A percentile compares a stretch with the other conserved stretches of the same genome.
Evolutionary conservation across 208 protist species (phyloP).

Genomic region (Wallacemonas sp.): DNA sequence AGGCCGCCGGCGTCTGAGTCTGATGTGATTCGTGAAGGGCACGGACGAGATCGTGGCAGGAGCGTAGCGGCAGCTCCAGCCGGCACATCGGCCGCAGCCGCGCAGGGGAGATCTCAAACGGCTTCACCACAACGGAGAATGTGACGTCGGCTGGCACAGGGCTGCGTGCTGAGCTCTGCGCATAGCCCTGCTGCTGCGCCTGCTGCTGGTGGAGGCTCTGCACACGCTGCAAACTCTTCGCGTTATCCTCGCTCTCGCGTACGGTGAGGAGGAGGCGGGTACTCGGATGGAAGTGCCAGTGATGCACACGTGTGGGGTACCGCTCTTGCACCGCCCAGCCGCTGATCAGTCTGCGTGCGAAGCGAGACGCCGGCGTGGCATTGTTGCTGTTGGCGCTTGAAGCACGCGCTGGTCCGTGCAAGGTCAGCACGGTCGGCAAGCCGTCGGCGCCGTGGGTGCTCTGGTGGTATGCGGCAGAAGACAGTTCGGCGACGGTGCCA

Average conservation of each 20-base stretch:
- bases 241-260: neutral
- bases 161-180: neutral
- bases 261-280: slow-evolving; percentile 11
- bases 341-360: neutral
- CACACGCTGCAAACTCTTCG: neutral
- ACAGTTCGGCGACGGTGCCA: neutral
- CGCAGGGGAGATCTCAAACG: slow-evolving; percentile 30
- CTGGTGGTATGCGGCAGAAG: slow-evolving; percentile 2
- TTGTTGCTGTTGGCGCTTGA: too few species aligned
- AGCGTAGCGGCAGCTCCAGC: neutral
- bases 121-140: slow-evolving; percentile 52
- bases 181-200: neutral
- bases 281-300: slow-evolving; percentile 34
- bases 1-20: too few species aligned
- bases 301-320: slow-evolving; percentile 3
- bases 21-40: neutral
- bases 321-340: slow-evolving; percentile 8
- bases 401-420: neutral
- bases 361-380: neutral
- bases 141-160: slow-evolving; percentile 17
- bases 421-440: slow-evolving; percentile 8
- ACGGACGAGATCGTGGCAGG: slow-evolving; percentile 1
- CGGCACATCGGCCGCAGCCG: slow-evolving; percentile 13
- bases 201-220: neutral
- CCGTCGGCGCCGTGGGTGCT: slow-evolving; percentile 8